A percentile compares a stretch with the other conserved stretches of the same genome.
Conservation (phyloP, 768 basidiomycete species). For the Mycena metata region DNA sequence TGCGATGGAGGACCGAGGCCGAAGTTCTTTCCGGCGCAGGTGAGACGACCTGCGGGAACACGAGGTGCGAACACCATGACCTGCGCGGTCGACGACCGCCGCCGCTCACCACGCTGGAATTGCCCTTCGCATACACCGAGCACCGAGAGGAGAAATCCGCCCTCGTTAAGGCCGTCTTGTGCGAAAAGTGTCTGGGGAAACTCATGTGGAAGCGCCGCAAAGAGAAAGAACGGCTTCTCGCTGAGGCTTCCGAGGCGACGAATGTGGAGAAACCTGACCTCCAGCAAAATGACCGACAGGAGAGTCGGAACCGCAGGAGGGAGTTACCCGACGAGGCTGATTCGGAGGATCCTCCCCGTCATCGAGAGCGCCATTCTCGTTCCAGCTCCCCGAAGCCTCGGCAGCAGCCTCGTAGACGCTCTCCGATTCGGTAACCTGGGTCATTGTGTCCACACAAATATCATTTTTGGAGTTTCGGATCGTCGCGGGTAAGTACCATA, state of each 20-base stretch:
- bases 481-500: too few species aligned
- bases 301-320: not conserved
- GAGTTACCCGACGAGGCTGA: constrained; percentile 17
- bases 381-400: constrained; percentile 52
- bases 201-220: constrained; percentile 87
- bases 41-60: constrained; percentile 90
- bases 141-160: constrained; percentile 81
- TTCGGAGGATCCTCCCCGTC: constrained; percentile 6
- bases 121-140: constrained; percentile 92
- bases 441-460: too few species aligned
- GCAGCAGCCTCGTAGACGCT: constrained; percentile 18
- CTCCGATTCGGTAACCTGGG: constrained; percentile 11
- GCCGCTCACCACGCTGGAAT: constrained; percentile 80
- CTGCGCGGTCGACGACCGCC: constrained; percentile 39
- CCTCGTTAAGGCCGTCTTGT: constrained; percentile 92
- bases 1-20: constrained; percentile 93
- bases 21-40: constrained; percentile 91
- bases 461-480: too few species aligned
- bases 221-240: constrained; percentile 59
- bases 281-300: not conserved
- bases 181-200: constrained; percentile 83
- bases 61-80: constrained; percentile 82
- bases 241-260: constrained; percentile 10
- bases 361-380: constrained; percentile 48
- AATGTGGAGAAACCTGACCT: constrained; percentile 17